These are phyloP conservation scores for Sambucus nigra DNA, from an alignment of 129 eudicot genomes.

Conservation along the genomic window DNA sequence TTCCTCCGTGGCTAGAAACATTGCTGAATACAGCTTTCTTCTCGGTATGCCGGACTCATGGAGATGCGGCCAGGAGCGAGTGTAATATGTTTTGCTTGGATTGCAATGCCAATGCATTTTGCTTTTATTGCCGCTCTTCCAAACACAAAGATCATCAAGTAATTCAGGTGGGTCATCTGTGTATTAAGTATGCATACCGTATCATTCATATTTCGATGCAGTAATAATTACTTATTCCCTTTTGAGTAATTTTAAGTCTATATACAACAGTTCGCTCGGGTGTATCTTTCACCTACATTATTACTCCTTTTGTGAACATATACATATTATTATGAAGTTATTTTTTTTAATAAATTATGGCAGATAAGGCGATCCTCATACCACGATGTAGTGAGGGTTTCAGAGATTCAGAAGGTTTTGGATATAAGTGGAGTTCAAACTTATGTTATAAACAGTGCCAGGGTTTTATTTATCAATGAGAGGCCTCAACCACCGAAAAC, in stretches of 20 bases:
- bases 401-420: conserved; percentile 70
- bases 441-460: conserved; percentile 89
- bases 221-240: no score
- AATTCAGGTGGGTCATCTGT: conserved; percentile 61
- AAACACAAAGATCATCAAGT: conserved; percentile 93
- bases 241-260: no score
- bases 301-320: no score
- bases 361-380: conserved; percentile 94
- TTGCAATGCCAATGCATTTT: conserved; percentile 66
- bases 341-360: neutral
- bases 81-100: conserved; percentile 92
- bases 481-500: conserved; percentile 88
- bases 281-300: no score
- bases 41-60: conserved; percentile 62
- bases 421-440: conserved; percentile 87
- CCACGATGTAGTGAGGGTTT: conserved; percentile 92
- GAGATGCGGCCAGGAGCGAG: conserved; percentile 89
- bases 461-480: conserved; percentile 84
- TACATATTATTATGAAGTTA: neutral
- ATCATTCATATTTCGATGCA: no score
- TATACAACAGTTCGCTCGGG: no score
- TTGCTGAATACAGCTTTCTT: conserved; percentile 59
- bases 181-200: no score
- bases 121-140: conserved; percentile 91
- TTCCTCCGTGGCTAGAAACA: conserved; percentile 89